Evolutionary conservation across 2,329 filamentous ascomycete species (phyloP).

Genomic region (Zasmidium citrigriseum): DNA sequence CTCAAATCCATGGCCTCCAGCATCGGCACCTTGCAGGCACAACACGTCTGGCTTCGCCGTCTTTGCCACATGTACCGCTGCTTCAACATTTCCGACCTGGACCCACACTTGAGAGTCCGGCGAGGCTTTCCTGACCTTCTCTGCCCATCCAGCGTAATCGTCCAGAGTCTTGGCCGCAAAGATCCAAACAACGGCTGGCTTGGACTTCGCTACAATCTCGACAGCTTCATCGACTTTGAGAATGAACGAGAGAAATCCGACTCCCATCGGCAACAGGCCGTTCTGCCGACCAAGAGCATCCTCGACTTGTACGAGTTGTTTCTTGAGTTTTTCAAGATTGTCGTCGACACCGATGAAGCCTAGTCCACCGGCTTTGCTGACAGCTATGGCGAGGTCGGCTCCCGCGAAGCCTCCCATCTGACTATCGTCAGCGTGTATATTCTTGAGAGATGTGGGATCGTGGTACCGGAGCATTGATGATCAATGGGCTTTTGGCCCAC

Average conservation of each 20-base stretch:
- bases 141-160: constrained; percentile 39
- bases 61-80: constrained; percentile 52
- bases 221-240: constrained; percentile 44
- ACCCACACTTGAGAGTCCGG: constrained; percentile 54
- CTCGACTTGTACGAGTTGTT: constrained; percentile 20
- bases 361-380: constrained; percentile 55
- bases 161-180: constrained; percentile 57
- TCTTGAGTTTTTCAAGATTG: constrained; percentile 18
- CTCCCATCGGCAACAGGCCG: constrained; percentile 52
- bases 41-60: constrained; percentile 57
- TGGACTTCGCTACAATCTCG: constrained; percentile 52
- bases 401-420: constrained; percentile 50
- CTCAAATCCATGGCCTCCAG: constrained; percentile 64
- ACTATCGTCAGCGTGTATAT: background rate
- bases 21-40: constrained; percentile 64
- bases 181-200: constrained; percentile 65
- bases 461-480: constrained; percentile 24
- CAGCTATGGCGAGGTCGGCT: constrained; percentile 58
- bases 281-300: constrained; percentile 10
- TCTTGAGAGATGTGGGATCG: background rate
- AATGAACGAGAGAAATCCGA: constrained; percentile 62
- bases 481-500: constrained; percentile 18
- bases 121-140: constrained; percentile 33
- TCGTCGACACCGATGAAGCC: constrained; percentile 47
- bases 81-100: constrained; percentile 61